These are phyloP conservation scores for Xylariaceae sp. DNA, from an alignment of 2,329 filamentous ascomycete genomes.

Conservation along the genomic window DNA sequence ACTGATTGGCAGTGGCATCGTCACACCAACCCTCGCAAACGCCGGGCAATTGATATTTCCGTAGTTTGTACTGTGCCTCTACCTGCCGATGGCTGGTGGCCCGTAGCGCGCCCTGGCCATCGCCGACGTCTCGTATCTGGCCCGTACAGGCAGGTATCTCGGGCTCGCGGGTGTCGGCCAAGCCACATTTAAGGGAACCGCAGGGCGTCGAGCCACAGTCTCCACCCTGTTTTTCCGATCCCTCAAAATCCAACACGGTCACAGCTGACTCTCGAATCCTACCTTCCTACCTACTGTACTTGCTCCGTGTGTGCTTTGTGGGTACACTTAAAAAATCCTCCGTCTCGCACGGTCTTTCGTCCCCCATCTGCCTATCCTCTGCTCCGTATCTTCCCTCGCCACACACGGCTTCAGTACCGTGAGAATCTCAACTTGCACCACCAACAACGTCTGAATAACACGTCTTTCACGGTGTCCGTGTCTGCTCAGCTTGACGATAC, in stretches of 20 bases:
- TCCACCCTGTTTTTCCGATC: neutral
- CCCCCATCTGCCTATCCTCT: slow-evolving; percentile 3
- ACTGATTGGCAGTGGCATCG: no score
- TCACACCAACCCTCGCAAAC: no score
- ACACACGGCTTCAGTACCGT: slow-evolving; percentile 22
- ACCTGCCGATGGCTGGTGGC: no score
- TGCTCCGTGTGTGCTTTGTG: slow-evolving; percentile 19
- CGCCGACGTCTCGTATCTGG: no score
- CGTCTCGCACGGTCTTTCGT: slow-evolving; percentile 18
- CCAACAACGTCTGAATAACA: slow-evolving; percentile 23
- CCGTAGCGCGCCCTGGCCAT: no score
- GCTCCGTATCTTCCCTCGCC: slow-evolving; percentile 17
- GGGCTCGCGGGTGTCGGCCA: no score
- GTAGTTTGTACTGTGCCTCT: no score
- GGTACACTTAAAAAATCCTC: slow-evolving; percentile 11
- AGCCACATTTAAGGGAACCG: neutral
- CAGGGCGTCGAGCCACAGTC: neutral
- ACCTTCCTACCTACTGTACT: neutral
- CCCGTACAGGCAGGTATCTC: no score
- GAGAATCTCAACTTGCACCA: slow-evolving; percentile 22
- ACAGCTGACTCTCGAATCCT: neutral
- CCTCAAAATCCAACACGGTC: neutral
- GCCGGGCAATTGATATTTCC: no score
- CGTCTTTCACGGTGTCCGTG: slow-evolving; percentile 22
- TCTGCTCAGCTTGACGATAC: slow-evolving; percentile 14